A percentile compares a stretch with the other conserved stretches of the same genome.
Conservation (phyloP, 495 filamentous ascomycete species). For the Neurospora sp. region DNA sequence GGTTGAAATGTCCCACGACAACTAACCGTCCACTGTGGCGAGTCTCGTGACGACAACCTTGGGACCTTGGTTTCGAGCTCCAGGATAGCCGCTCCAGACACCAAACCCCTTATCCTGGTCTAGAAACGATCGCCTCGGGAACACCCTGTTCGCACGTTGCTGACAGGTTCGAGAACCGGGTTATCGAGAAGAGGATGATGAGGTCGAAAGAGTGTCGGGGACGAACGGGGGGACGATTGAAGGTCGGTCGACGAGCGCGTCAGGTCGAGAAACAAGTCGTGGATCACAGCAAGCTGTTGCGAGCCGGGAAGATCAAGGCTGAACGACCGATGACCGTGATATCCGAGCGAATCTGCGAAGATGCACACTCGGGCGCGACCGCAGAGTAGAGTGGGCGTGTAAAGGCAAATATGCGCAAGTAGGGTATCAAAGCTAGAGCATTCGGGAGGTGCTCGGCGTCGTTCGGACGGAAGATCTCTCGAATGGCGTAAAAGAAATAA, state of each 20-base stretch:
- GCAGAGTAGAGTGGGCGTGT: background rate
- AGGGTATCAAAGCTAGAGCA: background rate
- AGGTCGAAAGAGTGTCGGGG: background rate
- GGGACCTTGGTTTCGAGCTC: background rate
- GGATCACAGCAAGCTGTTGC: background rate
- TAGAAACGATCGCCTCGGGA: background rate
- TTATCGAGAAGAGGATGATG: background rate
- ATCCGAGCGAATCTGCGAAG: background rate
- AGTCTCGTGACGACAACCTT: slow-evolving; percentile 1
- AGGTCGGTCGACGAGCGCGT: background rate
- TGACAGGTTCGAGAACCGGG: background rate
- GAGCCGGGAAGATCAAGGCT: background rate
- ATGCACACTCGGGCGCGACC: background rate
- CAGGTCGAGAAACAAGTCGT: background rate
- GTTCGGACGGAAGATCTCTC: background rate
- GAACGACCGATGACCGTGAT: background rate
- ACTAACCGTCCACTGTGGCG: slow-evolving; percentile 1
- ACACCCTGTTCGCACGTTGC: background rate
- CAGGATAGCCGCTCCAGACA: background rate
- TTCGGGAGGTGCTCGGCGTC: background rate
- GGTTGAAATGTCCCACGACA: background rate
- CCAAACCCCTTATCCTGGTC: background rate
- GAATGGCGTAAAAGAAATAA: background rate
- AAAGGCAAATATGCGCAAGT: background rate
- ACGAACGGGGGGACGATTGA: background rate